A percentile compares a stretch with the other conserved stretches of the same genome.
These are phyloP conservation scores for Lanmaoa pseudosensibilis DNA, from an alignment of 768 basidiomycete genomes.

Conservation along the genomic window DNA sequence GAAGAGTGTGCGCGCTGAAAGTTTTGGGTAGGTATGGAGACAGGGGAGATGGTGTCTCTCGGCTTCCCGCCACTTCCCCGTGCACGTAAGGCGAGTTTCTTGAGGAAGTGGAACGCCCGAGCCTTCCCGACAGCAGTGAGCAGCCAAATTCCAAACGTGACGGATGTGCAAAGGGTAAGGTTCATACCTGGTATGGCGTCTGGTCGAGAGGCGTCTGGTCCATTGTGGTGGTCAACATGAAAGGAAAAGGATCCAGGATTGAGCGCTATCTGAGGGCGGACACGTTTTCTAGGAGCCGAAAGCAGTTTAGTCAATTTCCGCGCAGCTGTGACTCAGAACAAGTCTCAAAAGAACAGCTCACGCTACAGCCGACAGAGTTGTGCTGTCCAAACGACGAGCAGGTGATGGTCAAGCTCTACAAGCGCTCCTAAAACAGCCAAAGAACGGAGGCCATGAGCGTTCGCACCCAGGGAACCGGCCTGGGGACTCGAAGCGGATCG, in stretches of 20 bases:
- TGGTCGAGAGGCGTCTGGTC: conserved; percentile 27
- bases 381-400: not conserved
- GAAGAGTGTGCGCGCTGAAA: conserved; percentile 35
- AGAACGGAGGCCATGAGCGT: conserved; percentile 1
- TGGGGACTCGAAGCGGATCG: conserved; percentile 9
- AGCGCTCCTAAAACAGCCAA: not conserved
- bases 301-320: conserved; percentile 23
- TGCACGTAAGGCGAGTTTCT: conserved; percentile 36
- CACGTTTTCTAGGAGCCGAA: conserved; percentile 33
- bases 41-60: conserved; percentile 28
- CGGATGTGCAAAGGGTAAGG: not conserved
- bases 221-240: conserved; percentile 25
- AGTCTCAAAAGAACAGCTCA: not conserved
- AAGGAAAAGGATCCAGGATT: conserved; percentile 5
- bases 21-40: conserved; percentile 22
- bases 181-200: conserved; percentile 31
- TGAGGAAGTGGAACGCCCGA: conserved; percentile 42
- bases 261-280: conserved; percentile 23
- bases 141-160: conserved; percentile 16
- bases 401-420: not conserved
- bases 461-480: conserved; percentile 13
- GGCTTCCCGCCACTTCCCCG: conserved; percentile 32
- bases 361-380: not conserved
- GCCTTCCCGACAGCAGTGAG: conserved; percentile 13
- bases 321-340: conserved; percentile 1